Evolutionary conservation across 73 alveolate genomes (phyloP).

Genomic region (Paraurostyla sp.): DNA sequence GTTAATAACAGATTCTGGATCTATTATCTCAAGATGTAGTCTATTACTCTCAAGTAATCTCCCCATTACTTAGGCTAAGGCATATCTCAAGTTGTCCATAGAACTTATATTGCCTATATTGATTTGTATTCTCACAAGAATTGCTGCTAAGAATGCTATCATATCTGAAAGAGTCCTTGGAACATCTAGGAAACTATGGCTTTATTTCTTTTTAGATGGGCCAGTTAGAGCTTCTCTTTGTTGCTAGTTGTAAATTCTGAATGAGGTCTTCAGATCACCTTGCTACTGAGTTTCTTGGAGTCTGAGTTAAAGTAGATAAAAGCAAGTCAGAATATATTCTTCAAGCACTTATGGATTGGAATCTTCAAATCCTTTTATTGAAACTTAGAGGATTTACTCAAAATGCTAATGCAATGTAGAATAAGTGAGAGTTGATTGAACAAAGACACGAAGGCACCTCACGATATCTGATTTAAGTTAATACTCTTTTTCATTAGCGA

Average conservation of each 20-base stretch:
- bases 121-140: conserved; percentile 12
- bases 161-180: conserved; percentile 52
- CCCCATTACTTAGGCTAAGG: conserved; percentile 16
- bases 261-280: conserved; percentile 38
- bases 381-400: conserved; percentile 35
- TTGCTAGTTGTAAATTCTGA: conserved; percentile 18
- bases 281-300: conserved; percentile 23
- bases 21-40: conserved; percentile 9
- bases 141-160: conserved; percentile 39
- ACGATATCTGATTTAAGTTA: conserved; percentile 44
- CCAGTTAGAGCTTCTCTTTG: conserved; percentile 45
- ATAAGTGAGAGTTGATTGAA: conserved; percentile 22
- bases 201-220: neutral
- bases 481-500: conserved; percentile 22
- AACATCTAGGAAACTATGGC: conserved; percentile 1
- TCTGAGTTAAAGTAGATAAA: conserved; percentile 8
- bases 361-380: conserved; percentile 52
- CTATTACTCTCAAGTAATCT: conserved; percentile 18
- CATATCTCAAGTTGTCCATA: conserved; percentile 24
- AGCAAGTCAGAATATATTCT: conserved; percentile 4
- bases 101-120: neutral
- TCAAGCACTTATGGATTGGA: neutral
- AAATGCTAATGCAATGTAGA: conserved; percentile 35
- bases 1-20: conserved; percentile 5
- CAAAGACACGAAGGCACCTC: conserved; percentile 37